Percentiles rank a stretch among this genome's conserved stretches.
phyloP scores from a whole-genome alignment of 1,284 basidiomycete species.

The Apiotrichum mycotoxinovorans region DNA sequence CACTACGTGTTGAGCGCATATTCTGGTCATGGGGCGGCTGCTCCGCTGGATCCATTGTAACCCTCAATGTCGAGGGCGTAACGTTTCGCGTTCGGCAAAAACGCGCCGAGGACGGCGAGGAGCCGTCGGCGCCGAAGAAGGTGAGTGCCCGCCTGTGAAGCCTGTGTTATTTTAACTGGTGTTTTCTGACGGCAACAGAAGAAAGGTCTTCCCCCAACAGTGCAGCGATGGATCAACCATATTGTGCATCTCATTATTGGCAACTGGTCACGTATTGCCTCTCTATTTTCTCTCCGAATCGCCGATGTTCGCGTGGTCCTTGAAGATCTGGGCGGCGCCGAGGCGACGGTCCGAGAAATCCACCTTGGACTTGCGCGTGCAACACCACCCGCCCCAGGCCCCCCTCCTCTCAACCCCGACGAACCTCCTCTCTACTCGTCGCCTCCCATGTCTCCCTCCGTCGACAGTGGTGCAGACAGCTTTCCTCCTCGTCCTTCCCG shows the following conservation, averaged over 20 bases:
- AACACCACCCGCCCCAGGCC: not conserved
- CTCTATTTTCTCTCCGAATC: slow-evolving; percentile 36
- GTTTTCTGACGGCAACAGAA: not conserved
- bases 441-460: not conserved
- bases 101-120: not conserved
- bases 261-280: slow-evolving; percentile 36
- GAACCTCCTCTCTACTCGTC: not conserved
- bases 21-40: slow-evolving; percentile 36
- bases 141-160: slow-evolving; percentile 2
- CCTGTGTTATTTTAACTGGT: not conserved
- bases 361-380: slow-evolving; percentile 20
- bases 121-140: slow-evolving; percentile 5
- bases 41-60: slow-evolving; percentile 23
- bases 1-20: slow-evolving; percentile 32
- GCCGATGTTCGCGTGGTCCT: slow-evolving; percentile 34
- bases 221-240: slow-evolving; percentile 12
- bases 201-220: slow-evolving; percentile 4
- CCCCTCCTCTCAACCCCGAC: slow-evolving; percentile 1
- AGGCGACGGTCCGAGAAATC: slow-evolving; percentile 26
- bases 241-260: slow-evolving; percentile 31
- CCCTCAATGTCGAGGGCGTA: slow-evolving; percentile 40
- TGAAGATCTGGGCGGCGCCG: slow-evolving; percentile 37
- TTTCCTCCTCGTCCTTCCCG: not conserved
- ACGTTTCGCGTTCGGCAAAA: slow-evolving; percentile 23
- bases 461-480: not conserved